A percentile compares a stretch with the other conserved stretches of the same genome.
Conservation (phyloP, 1,284 basidiomycete genomes). For the Leccinum fuscescens region DNA sequence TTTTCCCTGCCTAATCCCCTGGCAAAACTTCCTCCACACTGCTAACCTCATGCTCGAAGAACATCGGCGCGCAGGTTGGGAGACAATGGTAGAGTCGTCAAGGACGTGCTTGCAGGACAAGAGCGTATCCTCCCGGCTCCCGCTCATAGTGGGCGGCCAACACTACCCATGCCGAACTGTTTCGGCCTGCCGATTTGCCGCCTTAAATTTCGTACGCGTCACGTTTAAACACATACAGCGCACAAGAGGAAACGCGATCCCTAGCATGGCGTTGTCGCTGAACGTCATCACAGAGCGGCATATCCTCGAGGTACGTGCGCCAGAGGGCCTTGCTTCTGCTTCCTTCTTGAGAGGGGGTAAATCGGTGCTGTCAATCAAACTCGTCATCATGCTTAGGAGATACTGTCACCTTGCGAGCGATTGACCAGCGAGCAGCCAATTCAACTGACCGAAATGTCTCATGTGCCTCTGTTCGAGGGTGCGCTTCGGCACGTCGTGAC, state of each 20-base stretch:
- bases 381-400: conserved; percentile 8
- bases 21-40: neutral
- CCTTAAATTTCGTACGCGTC: conserved; percentile 26
- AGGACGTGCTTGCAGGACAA: conserved; percentile 27
- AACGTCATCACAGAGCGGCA: conserved; percentile 9
- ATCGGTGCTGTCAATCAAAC: neutral
- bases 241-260: conserved; percentile 26
- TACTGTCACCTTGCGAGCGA: conserved; percentile 18
- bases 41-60: conserved; percentile 13
- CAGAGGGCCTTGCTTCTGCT: too few species aligned
- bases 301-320: conserved; percentile 20
- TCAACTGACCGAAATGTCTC: conserved; percentile 20
- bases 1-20: neutral
- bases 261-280: conserved; percentile 31
- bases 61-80: conserved; percentile 13
- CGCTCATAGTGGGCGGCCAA: conserved; percentile 5
- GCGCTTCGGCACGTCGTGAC: conserved; percentile 17
- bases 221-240: conserved; percentile 39
- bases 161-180: conserved; percentile 11
- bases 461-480: conserved; percentile 23
- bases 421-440: conserved; percentile 9
- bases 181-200: conserved; percentile 21
- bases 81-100: conserved; percentile 8
- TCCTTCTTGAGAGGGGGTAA: too few species aligned
- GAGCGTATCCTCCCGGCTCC: conserved; percentile 21